Conservation (phyloP, 805 yeast genomes). For the Maudiozyma saulgeensis region DNA sequence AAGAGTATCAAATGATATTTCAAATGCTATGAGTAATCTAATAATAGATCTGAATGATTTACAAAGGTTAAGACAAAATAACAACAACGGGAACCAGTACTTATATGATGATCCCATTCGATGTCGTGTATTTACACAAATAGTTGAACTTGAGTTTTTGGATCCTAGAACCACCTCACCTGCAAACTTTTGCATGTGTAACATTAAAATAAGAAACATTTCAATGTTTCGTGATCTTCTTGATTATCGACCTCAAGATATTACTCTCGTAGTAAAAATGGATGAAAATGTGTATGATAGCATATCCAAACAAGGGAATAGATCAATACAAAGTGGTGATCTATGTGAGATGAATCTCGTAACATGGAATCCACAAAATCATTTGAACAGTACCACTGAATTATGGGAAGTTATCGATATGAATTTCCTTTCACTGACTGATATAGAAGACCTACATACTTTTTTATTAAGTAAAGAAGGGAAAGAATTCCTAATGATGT, state of each 20-base stretch:
- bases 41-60: background rate
- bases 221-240: background rate
- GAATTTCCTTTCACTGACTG: conserved; percentile 5
- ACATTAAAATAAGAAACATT: conserved; percentile 5
- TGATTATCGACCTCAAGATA: background rate
- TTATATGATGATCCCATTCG: background rate
- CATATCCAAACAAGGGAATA: background rate
- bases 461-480: conserved; percentile 6
- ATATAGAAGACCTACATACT: conserved; percentile 6
- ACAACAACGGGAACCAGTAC: too few relatives aligned
- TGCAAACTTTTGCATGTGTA: conserved; percentile 3
- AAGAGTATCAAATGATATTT: too few relatives aligned
- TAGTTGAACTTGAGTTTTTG: conserved; percentile 8
- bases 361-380: conserved; percentile 2
- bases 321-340: conserved; percentile 8
- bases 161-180: background rate
- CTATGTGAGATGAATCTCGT: conserved; percentile 11
- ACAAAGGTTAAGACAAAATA: background rate
- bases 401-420: conserved; percentile 12
- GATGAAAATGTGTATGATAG: conserved; percentile 1
- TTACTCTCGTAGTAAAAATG: conserved; percentile 1
- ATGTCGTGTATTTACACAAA: conserved; percentile 11
- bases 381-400: background rate
- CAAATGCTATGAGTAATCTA: background rate
- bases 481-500: background rate